Conservation (phyloP, 2,329 filamentous ascomycete genomes). For the Aureobasidium leucospermi region DNA sequence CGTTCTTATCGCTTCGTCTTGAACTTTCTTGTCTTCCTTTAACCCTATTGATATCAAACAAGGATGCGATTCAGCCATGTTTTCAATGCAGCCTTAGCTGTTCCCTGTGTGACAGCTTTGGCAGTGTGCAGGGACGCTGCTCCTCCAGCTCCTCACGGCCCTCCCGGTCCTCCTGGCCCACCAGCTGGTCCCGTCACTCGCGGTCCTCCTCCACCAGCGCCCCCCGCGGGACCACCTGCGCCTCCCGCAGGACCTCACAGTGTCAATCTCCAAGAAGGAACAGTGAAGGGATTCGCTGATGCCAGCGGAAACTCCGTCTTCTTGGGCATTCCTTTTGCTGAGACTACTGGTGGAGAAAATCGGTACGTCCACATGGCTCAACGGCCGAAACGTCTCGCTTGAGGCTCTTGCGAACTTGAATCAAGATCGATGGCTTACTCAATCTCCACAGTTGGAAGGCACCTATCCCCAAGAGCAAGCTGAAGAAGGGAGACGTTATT, state of each 20-base stretch:
- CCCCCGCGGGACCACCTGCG: not conserved
- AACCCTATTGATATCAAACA: not conserved
- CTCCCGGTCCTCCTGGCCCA: not conserved
- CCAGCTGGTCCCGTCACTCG: not conserved
- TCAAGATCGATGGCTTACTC: not conserved
- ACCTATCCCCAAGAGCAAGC: conserved; percentile 17
- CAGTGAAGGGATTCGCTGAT: conserved; percentile 15
- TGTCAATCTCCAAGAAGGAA: conserved; percentile 4
- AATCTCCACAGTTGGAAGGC: conserved; percentile 21
- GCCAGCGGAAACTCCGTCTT: conserved; percentile 25
- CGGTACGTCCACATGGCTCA: conserved; percentile 20
- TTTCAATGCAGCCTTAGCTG: conserved; percentile 3
- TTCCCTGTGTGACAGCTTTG: conserved; percentile 1
- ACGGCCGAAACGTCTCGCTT: conserved; percentile 4
- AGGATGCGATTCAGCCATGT: conserved; percentile 6
- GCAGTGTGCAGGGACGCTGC: not conserved
- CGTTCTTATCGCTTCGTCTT: not conserved
- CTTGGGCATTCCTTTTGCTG: conserved; percentile 35
- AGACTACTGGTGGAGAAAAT: conserved; percentile 35
- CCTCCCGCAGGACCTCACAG: not conserved
- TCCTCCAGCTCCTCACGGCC: not conserved
- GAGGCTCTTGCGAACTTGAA: not conserved
- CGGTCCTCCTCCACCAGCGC: not conserved
- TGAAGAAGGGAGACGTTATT: not conserved
- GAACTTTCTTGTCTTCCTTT: not conserved